Evolutionary conservation across 495 filamentous ascomycete genomes (phyloP).

Genomic region (Penicillium malachiteum): DNA sequence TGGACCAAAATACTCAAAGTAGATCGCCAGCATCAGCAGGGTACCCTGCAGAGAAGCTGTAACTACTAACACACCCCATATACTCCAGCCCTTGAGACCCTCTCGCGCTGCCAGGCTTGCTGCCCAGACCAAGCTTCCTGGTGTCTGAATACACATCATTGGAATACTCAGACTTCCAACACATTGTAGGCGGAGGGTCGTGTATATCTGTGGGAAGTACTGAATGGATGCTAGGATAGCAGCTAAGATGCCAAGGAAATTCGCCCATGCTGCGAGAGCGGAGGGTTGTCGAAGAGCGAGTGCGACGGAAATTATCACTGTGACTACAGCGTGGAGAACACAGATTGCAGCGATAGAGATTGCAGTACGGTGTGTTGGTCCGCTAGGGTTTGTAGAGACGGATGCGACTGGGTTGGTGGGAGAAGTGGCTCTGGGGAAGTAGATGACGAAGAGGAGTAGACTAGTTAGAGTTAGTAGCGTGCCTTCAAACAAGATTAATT

Average conservation of each 20-base stretch:
- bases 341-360: conserved; percentile 67
- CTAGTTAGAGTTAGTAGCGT: conserved; percentile 36
- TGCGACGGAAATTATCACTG: conserved; percentile 63
- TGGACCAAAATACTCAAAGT: conserved; percentile 62
- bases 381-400: conserved; percentile 26
- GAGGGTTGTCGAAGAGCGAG: conserved; percentile 57
- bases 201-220: conserved; percentile 93
- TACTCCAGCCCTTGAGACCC: conserved; percentile 86
- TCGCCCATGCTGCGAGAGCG: conserved; percentile 71
- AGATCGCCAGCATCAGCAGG: conserved; percentile 76
- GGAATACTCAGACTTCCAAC: conserved; percentile 89
- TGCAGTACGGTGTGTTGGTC: conserved; percentile 71
- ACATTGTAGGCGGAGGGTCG: conserved; percentile 77
- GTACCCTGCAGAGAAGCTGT: conserved; percentile 83
- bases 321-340: conserved; percentile 66
- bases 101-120: conserved; percentile 78
- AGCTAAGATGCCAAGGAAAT: conserved; percentile 74
- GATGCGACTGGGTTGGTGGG: conserved; percentile 29
- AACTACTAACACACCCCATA: conserved; percentile 84
- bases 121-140: conserved; percentile 85
- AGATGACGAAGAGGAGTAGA: conserved; percentile 80
- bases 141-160: conserved; percentile 98
- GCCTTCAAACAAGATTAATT: not conserved
- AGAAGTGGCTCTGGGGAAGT: conserved; percentile 69
- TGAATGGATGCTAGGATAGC: conserved; percentile 81